Evolutionary conservation across 768 basidiomycete species (phyloP).

Genomic region (Termitomyces sp.): DNA sequence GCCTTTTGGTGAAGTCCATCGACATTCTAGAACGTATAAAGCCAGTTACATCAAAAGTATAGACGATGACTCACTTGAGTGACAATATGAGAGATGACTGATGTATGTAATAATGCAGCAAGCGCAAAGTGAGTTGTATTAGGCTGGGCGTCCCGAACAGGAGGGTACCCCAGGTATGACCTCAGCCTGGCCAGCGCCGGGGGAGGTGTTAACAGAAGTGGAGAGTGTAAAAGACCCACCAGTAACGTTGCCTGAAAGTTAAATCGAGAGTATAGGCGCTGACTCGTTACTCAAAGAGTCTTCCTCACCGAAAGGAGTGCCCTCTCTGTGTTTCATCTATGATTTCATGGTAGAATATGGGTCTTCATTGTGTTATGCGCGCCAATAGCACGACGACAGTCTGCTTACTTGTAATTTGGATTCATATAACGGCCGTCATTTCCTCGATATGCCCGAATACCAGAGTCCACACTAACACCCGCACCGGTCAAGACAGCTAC

Average conservation of each 20-base stretch:
- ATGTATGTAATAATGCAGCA: constrained; percentile 73
- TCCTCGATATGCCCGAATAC: constrained; percentile 92
- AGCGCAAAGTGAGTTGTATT: constrained; percentile 89
- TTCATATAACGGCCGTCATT: constrained; percentile 83
- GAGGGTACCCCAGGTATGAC: constrained; percentile 81
- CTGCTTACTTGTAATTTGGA: constrained; percentile 75
- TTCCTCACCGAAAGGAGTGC: constrained; percentile 57
- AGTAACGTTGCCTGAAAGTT: constrained; percentile 73
- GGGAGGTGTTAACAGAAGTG: constrained; percentile 3
- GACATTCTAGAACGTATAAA: constrained; percentile 53
- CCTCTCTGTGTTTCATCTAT: constrained; percentile 68
- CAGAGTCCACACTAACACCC: constrained; percentile 92
- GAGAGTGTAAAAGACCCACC: constrained; percentile 32
- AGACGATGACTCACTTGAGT: constrained; percentile 53
- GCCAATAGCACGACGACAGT: not conserved
- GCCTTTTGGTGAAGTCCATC: constrained; percentile 92
- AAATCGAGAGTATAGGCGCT: not conserved
- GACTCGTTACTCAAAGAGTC: not conserved
- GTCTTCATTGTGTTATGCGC: constrained; percentile 28
- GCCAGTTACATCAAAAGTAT: constrained; percentile 13
- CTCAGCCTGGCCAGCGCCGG: constrained; percentile 41
- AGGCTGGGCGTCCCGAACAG: constrained; percentile 75
- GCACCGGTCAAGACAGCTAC: constrained; percentile 81
- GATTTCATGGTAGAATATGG: constrained; percentile 80
- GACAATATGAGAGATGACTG: constrained; percentile 55